Conservation (phyloP, 2,329 filamentous ascomycete genomes). For the Trichoderma polysporum region DNA sequence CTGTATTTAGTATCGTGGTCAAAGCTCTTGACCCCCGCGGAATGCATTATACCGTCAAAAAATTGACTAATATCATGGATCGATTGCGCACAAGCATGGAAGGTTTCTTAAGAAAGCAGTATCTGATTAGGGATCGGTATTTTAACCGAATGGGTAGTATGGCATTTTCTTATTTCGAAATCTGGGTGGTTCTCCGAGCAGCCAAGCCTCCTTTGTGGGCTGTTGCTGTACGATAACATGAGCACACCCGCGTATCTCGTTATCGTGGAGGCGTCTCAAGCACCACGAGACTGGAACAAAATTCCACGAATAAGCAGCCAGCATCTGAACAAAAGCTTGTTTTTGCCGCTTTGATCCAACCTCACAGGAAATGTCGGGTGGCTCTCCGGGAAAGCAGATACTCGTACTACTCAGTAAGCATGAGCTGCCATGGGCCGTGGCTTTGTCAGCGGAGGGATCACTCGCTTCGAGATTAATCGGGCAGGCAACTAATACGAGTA, state of each 20-base stretch:
- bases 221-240: not conserved
- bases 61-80: not conserved
- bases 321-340: not conserved
- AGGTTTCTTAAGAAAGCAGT: not conserved
- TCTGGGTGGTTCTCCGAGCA: not conserved
- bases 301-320: slow-evolving; percentile 16
- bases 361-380: not conserved
- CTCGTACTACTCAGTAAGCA: not conserved
- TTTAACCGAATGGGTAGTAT: not conserved
- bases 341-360: not conserved
- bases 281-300: not conserved
- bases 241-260: not conserved
- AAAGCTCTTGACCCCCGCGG: slow-evolving; percentile 14
- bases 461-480: not conserved
- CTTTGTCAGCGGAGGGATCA: slow-evolving; percentile 2
- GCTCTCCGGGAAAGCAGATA: not conserved
- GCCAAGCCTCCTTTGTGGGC: not conserved
- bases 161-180: not conserved
- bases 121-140: not conserved
- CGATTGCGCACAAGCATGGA: not conserved
- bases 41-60: not conserved
- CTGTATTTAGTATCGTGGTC: not conserved
- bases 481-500: not conserved
- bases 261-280: not conserved
- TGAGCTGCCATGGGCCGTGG: not conserved